A percentile compares a stretch with the other conserved stretches of the same genome.
Evolutionary conservation across 495 filamentous ascomycete genomes (phyloP).

Genomic region (Talaromyces adpressus): DNA sequence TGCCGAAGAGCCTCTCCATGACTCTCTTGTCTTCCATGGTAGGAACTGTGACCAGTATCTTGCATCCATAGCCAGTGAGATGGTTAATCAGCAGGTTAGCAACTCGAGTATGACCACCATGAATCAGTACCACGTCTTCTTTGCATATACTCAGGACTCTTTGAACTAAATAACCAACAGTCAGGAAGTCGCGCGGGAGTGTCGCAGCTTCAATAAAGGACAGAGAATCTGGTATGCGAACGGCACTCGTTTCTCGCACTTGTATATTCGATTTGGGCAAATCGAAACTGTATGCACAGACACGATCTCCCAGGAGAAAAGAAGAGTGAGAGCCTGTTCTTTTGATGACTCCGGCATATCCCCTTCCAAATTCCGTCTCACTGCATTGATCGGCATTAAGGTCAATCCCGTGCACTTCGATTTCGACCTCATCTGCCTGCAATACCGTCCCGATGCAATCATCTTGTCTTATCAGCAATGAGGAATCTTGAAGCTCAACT

Average conservation of each 20-base stretch:
- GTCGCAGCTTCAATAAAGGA: neutral
- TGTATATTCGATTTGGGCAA: neutral
- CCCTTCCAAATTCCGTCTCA: neutral
- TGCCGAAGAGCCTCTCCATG: neutral
- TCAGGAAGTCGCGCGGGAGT: neutral
- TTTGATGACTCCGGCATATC: neutral
- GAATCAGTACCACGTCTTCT: neutral
- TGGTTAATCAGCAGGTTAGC: neutral
- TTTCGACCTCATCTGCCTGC: neutral
- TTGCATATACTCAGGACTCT: neutral
- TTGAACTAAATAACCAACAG: neutral
- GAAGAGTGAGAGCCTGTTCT: neutral
- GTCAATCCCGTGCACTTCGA: neutral
- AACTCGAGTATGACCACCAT: neutral
- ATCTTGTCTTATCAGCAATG: neutral
- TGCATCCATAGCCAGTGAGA: neutral
- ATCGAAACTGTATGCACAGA: neutral
- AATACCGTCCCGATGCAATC: neutral
- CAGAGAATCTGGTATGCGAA: neutral
- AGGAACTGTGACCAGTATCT: neutral
- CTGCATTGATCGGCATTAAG: neutral
- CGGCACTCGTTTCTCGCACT: neutral
- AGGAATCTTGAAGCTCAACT: neutral
- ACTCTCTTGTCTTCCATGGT: neutral
- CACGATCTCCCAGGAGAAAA: neutral